Evolutionary conservation across 805 yeast genomes (phyloP).

Genomic region (Zygotorulaspora sp.): DNA sequence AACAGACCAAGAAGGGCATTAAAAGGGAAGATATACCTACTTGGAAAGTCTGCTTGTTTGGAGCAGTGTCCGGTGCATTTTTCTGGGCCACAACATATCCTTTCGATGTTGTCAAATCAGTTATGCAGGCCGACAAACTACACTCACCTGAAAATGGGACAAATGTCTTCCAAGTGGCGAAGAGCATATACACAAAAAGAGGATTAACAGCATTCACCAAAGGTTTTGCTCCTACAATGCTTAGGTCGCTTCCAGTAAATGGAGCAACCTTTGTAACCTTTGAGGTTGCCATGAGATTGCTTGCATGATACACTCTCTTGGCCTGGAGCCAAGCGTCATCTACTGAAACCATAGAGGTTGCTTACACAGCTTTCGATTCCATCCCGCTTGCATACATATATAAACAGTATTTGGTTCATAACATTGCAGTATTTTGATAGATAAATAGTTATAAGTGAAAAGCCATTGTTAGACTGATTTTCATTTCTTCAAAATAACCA

Average conservation of each 20-base stretch:
- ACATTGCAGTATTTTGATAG: background rate
- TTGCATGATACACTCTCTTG: conserved; percentile 47
- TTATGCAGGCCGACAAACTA: conserved; percentile 53
- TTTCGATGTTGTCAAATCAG: conserved; percentile 84
- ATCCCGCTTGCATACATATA: background rate
- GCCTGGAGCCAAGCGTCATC: no score
- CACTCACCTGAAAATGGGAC: conserved; percentile 51
- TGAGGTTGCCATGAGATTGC: conserved; percentile 75
- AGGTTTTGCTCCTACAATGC: conserved; percentile 87
- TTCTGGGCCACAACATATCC: conserved; percentile 86
- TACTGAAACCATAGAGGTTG: no score
- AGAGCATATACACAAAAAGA: conserved; percentile 47
- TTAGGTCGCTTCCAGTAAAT: conserved; percentile 97
- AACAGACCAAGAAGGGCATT: conserved; percentile 38
- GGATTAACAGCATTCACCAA: conserved; percentile 79
- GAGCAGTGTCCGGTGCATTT: conserved; percentile 87
- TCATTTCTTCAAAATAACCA: background rate
- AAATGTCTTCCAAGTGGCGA: conserved; percentile 50
- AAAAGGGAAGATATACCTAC: conserved; percentile 73
- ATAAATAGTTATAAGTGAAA: background rate
- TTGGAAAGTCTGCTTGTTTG: conserved; percentile 79
- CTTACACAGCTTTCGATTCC: no score
- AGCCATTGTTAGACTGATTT: no score
- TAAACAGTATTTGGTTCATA: background rate
- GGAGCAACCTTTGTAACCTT: conserved; percentile 96